These are phyloP conservation scores for Penicillium nucicola DNA, from an alignment of 495 filamentous ascomycete species.

Conservation along the genomic window DNA sequence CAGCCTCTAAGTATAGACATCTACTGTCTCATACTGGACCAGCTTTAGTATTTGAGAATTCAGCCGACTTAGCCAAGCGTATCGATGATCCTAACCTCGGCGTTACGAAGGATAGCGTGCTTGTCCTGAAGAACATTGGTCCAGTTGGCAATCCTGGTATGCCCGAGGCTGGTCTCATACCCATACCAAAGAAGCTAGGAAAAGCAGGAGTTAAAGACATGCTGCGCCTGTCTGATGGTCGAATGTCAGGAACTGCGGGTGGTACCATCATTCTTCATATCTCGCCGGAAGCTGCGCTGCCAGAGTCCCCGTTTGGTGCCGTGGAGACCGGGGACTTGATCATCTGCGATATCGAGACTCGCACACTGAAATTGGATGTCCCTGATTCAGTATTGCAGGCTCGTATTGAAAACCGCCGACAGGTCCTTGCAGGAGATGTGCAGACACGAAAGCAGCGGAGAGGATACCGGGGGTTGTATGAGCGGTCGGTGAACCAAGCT, in stretches of 20 bases:
- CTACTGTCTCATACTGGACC: conserved; percentile 51
- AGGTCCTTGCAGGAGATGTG: conserved; percentile 13
- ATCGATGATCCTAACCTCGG: conserved; percentile 55
- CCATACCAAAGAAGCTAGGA: conserved; percentile 61
- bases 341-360: conserved; percentile 47
- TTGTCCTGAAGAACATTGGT: conserved; percentile 60
- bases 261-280: conserved; percentile 68
- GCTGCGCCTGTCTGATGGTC: conserved; percentile 62
- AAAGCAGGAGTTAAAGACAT: conserved; percentile 60
- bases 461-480: conserved; percentile 64
- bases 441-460: conserved; percentile 39
- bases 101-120: conserved; percentile 50
- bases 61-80: conserved; percentile 52
- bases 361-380: conserved; percentile 46
- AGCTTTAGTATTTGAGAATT: conserved; percentile 58
- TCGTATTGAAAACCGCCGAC: conserved; percentile 36
- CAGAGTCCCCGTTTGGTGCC: conserved; percentile 55
- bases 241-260: conserved; percentile 68
- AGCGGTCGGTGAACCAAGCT: conserved; percentile 61
- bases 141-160: conserved; percentile 65
- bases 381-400: conserved; percentile 42
- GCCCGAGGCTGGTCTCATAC: conserved; percentile 65
- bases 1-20: conserved; percentile 52
- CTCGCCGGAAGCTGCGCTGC: conserved; percentile 57
- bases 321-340: conserved; percentile 59